Evolutionary conservation across 2,329 filamentous ascomycete genomes (phyloP), one percentile per base, ranked within the genome.

Genomic region (Trichoderma cornu-damae): DNA sequence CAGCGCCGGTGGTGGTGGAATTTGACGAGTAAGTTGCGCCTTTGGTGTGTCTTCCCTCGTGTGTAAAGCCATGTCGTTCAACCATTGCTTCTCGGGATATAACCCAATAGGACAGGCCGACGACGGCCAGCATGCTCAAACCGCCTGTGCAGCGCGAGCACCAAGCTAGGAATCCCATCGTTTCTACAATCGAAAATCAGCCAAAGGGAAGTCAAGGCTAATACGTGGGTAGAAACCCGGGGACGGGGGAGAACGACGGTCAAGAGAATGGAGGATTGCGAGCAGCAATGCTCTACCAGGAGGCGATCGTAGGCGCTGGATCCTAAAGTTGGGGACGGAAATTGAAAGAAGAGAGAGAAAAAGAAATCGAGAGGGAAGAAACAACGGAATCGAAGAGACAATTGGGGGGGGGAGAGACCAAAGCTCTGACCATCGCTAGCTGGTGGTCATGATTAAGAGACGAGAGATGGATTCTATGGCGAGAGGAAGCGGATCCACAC

Each of bases 91-190:
- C 80, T 58, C 71, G 73, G 14, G 76, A 77, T 61, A 84, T 77
- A 42, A 82, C 80, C 72, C 75, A 83, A 69, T 79, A 83, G 64
- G 76, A 78, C 57, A 84, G 74, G 38, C 64, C 65, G 57, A 79
- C 61, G 53, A 81, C 69, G 37, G 68, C 66, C 24, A 83, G 67
- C 74, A 83, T 80, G 62, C 78, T 80, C 60, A 84, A 65, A 55
- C 81, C 81, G 58, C 80, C 81, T 30, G 74, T 75, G 62, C 81
- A 75, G 65, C 76, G 76, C 62, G 79, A 74, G 60, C 75, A 77
- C 81, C 81, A 84, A 35, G 65, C 66, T 64, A 83, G 78, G 61
- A 83, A 63, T 59, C 77, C 75, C 81, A 83, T 84, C 60, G 37
- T 63, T 24, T 43, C 18, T 35, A 6, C 16, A 16, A 12, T 30